phyloP scores from a whole-genome alignment of 306 rosid genomes.

The Corylus heterophylla region DNA sequence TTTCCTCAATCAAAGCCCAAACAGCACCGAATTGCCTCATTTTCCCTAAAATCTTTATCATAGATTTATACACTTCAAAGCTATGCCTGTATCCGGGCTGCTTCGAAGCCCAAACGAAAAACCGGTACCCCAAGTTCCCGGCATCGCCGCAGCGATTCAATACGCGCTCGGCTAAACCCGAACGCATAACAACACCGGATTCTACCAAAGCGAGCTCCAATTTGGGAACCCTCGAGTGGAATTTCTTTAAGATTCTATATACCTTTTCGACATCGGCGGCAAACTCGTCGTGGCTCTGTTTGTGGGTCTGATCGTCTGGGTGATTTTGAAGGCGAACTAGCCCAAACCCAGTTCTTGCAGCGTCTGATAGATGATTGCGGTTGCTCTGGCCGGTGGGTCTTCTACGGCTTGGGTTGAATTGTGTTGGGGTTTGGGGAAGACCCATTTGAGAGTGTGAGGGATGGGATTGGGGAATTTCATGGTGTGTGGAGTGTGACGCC shows the following conservation, averaged over 20 bases:
- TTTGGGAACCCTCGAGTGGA: constrained; percentile 76
- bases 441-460: constrained; percentile 14
- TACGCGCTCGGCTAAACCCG: constrained; percentile 70
- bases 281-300: constrained; percentile 50
- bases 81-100: constrained; percentile 58
- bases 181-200: constrained; percentile 63
- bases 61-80: constrained; percentile 66
- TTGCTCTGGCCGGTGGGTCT: neutral
- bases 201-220: constrained; percentile 75
- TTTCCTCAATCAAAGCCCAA: constrained; percentile 83
- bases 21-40: constrained; percentile 86
- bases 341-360: constrained; percentile 34
- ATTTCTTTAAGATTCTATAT: constrained; percentile 64
- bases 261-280: constrained; percentile 67
- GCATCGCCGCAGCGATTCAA: constrained; percentile 83
- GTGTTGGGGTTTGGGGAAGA: constrained; percentile 17
- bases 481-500: constrained; percentile 18
- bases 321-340: constrained; percentile 38
- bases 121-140: constrained; percentile 72
- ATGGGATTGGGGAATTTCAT: constrained; percentile 12
- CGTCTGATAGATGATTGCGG: neutral
- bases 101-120: constrained; percentile 78
- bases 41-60: constrained; percentile 68
- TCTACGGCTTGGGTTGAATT: constrained; percentile 9
- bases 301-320: constrained; percentile 17